phyloP scores from a whole-genome alignment of 169 alveolate species.

The Plasmodium ovale region DNA sequence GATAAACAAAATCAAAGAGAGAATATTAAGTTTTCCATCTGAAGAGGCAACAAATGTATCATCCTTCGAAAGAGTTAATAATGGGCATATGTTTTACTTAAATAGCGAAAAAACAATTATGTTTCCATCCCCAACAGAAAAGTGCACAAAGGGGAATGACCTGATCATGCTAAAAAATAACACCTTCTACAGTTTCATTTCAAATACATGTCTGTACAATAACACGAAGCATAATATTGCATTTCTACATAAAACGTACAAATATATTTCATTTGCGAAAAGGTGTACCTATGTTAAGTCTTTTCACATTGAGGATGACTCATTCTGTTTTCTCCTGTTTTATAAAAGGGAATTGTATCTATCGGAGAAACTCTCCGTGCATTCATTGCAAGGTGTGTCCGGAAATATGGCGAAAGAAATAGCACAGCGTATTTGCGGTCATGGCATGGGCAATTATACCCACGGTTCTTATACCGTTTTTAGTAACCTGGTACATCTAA shows the following conservation, averaged over 20 bases:
- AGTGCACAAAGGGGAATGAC: background rate
- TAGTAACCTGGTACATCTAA: background rate
- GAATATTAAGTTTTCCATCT: constrained; percentile 1
- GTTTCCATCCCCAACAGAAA: constrained; percentile 10
- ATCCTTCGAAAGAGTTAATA: constrained; percentile 9
- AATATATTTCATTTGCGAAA: constrained; percentile 15
- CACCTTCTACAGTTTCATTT: background rate
- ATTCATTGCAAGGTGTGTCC: background rate
- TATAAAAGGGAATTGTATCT: constrained; percentile 31
- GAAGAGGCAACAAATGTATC: constrained; percentile 8
- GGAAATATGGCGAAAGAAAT: background rate
- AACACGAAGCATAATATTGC: constrained; percentile 31
- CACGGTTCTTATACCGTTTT: background rate
- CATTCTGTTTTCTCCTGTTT: constrained; percentile 24
- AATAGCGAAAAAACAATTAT: background rate
- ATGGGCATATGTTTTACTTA: constrained; percentile 9
- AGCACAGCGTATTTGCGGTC: background rate
- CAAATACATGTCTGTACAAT: constrained; percentile 46
- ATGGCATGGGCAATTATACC: background rate
- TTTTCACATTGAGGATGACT: background rate
- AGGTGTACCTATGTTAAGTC: constrained; percentile 16
- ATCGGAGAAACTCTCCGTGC: background rate
- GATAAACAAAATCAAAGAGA: constrained; percentile 18
- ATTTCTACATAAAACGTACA: constrained; percentile 29
- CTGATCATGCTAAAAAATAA: background rate